A percentile compares a stretch with the other conserved stretches of the same genome.
phyloP scores from a whole-genome alignment of 2,329 filamentous ascomycete genomes.

The Fusarium decemcellulare region DNA sequence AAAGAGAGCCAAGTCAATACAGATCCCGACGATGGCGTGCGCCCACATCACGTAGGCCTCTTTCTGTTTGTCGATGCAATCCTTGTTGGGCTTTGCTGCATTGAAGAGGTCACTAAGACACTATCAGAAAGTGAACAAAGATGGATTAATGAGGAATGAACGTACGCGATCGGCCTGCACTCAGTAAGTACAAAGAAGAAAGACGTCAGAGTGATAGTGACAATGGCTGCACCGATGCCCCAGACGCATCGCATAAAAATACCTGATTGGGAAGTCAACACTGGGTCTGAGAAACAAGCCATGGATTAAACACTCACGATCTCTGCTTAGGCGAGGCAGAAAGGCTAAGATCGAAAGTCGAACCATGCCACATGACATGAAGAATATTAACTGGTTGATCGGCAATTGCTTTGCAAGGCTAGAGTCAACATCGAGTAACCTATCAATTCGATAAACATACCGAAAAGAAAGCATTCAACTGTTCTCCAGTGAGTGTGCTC shows the following conservation, averaged over 20 bases:
- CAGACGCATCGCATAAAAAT: constrained; percentile 36
- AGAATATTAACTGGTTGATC: constrained; percentile 39
- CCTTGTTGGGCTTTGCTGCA: constrained; percentile 18
- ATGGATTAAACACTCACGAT: constrained; percentile 25
- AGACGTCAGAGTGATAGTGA: constrained; percentile 24
- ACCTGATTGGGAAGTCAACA: not conserved
- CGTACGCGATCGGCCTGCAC: constrained; percentile 40
- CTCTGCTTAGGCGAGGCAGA: constrained; percentile 38
- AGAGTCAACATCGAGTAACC: not conserved
- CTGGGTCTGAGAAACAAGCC: too few relatives aligned
- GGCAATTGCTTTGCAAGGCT: constrained; percentile 24
- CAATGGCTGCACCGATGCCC: constrained; percentile 24
- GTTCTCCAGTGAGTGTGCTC: constrained; percentile 21
- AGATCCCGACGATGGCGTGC: not conserved
- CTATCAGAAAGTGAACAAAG: not conserved
- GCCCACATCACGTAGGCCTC: constrained; percentile 51
- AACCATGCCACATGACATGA: constrained; percentile 37
- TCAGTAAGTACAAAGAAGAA: constrained; percentile 43
- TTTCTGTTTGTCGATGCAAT: constrained; percentile 35
- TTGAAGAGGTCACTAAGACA: constrained; percentile 38
- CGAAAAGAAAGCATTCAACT: constrained; percentile 33
- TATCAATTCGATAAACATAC: constrained; percentile 13
- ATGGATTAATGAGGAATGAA: not conserved
- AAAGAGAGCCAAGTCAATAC: constrained; percentile 40
- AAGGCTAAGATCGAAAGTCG: constrained; percentile 42